A percentile compares a stretch with the other conserved stretches of the same genome.
These are phyloP conservation scores for Cladosporium sp. DNA, from an alignment of 2,329 filamentous ascomycete species.

Conservation along the genomic window DNA sequence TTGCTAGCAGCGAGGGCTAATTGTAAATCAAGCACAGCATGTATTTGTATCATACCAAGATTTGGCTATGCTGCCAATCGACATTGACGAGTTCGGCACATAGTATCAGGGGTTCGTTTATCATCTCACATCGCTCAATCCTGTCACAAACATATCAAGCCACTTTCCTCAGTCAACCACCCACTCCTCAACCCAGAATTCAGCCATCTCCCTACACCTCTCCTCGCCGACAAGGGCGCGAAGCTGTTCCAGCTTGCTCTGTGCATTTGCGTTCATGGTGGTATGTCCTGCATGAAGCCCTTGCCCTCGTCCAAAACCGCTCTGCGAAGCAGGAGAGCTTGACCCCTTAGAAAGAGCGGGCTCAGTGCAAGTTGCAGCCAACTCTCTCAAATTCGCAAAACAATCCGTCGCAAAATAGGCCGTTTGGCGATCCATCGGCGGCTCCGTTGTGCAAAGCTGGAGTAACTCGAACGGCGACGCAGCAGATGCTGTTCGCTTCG, in stretches of 20 bases:
- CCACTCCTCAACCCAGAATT: slow-evolving; percentile 36
- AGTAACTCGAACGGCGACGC: slow-evolving; percentile 21
- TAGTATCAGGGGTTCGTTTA: too few relatives aligned
- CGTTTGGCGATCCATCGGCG: slow-evolving; percentile 22
- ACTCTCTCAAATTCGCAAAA: slow-evolving; percentile 20
- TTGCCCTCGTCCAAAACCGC: too few relatives aligned
- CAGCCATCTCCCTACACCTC: slow-evolving; percentile 28
- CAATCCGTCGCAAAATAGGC: slow-evolving; percentile 23
- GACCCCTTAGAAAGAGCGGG: slow-evolving; percentile 3
- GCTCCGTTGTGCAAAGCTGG: slow-evolving; percentile 21
- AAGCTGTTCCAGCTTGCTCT: slow-evolving; percentile 23
- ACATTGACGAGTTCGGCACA: too few relatives aligned
- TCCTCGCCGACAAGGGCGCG: slow-evolving; percentile 31
- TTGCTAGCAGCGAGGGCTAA: too few relatives aligned
- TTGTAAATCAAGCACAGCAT: too few relatives aligned
- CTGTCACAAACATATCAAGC: too few relatives aligned
- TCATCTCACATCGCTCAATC: too few relatives aligned
- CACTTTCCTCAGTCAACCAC: slow-evolving; percentile 24
- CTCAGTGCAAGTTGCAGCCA: slow-evolving; percentile 15
- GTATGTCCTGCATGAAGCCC: too few relatives aligned
- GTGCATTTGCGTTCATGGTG: slow-evolving; percentile 5
- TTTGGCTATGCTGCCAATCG: too few relatives aligned
- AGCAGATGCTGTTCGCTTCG: background rate
- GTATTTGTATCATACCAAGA: too few relatives aligned
- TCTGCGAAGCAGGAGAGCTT: slow-evolving; percentile 13